Evolutionary conservation across 352 stramenopile genomes (phyloP), one percentile per base, ranked within the genome.

Genomic region (Phytophthora idaei): DNA sequence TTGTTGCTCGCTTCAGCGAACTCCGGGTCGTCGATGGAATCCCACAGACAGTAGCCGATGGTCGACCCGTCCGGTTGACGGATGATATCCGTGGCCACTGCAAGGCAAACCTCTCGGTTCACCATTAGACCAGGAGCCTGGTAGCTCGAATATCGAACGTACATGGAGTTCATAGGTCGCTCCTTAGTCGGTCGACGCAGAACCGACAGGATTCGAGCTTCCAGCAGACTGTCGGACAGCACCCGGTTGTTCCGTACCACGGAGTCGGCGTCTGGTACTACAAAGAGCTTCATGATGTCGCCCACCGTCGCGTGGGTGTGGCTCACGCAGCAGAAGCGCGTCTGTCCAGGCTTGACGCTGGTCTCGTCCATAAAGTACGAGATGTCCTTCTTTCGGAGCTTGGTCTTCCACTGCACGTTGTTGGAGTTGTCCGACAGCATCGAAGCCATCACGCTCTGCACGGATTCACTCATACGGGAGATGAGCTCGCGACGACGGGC

Each of bases 11-110:
- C 53, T 14, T 63, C 37, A 1, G 49, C 55, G 17, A 83, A 80
- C 45, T 75, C 66, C 2, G 52, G 59, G 14, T 76, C 68, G 17
- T 86, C 70, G 34, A 90, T 71, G 8, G 78, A 87, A 55, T 90
- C 77, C 81, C 78, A 87, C 11, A 90, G 70, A 55, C 81, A 87
- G 55, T 87, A 90, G 52, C 76, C 81, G 41, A 87, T 78, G 0
- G 72, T 83, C 1, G 78, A 80, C 15, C 77, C 74, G 41, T 85
- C 64, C 31, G 74, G 47, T 51, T 79, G 67, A 5, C 21, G 61
- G 42, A 81, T 70, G 37, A 76, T 55, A 9, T 83, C 71, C 2
- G 76, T 83, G 25, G 76, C 72, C 21, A 76, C 58, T 12, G 70
- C 61, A 25, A 76, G 31, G 41, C 71, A 77, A 42, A 78, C 49